Conservation (phyloP, 768 basidiomycete genomes). For the Dacryopinax primogenitus region DNA sequence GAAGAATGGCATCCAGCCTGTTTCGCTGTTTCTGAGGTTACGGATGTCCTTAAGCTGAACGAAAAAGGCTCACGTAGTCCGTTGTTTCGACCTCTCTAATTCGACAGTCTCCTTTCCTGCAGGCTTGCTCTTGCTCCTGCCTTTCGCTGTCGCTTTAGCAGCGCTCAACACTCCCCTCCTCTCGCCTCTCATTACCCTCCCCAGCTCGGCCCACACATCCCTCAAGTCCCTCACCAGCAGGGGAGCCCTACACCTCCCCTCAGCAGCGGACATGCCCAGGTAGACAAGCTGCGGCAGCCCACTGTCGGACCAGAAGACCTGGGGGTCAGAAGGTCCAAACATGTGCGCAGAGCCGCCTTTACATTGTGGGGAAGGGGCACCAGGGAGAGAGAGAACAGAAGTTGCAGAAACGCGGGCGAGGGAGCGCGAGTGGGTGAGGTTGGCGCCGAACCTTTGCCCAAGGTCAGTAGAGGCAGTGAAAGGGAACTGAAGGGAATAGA, state of each 20-base stretch:
- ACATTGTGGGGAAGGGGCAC: neutral
- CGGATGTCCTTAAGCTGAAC: neutral
- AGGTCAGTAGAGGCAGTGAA: neutral
- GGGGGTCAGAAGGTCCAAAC: neutral
- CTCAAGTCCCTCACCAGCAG: neutral
- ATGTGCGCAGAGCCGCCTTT: neutral
- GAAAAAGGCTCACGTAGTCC: neutral
- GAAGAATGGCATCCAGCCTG: neutral
- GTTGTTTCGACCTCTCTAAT: neutral
- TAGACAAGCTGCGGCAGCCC: neutral
- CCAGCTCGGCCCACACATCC: neutral
- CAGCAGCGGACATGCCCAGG: neutral
- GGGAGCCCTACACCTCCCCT: neutral
- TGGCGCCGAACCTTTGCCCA: neutral
- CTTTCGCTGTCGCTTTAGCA: neutral
- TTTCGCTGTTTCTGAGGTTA: neutral
- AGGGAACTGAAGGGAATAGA: neutral
- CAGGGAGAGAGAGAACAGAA: neutral
- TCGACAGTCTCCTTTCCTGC: neutral
- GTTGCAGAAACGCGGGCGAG: neutral
- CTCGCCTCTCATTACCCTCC: neutral
- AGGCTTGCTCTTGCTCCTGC: no score
- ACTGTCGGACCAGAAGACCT: neutral
- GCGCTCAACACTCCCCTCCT: neutral
- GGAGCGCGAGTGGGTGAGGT: neutral